Base-by-base conservation (phyloP, 2,329 filamentous ascomycete genomes). In the Fusarium haematococcum region DNA sequence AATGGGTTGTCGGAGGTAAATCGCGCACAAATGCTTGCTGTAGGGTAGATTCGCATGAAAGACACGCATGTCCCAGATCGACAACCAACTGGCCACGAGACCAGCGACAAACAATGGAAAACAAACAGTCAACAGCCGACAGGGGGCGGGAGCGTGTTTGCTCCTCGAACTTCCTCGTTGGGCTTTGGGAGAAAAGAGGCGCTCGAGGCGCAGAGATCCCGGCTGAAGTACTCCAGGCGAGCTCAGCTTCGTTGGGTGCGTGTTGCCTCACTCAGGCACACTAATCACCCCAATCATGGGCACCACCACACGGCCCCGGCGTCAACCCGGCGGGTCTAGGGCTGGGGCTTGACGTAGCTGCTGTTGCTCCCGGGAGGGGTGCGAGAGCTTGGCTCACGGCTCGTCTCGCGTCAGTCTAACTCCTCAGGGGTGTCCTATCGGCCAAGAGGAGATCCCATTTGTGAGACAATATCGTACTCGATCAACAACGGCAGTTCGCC, bases 401-500 rank as follows among this genome's bases (percentile, higher is more conserved):
- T 66, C 62, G 41, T 35, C 65, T 67, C 58, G 58, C 18, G 43
- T 30, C 41, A 52, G 32, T 52, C 43, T 25, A 63, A 41, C n/a
- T 58, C 50, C 8, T 56, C 37, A 58, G 33, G 37, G 63, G 59
- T 16, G 59, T 32, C 57, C 25, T 33, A 18, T 45, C 45, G 45
- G 57, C 41, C 62, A 69, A 62, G 54, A 43, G 62, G 33, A 68
- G 30, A 60, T 60, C 43, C 37, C 9, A n/a, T 13, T 61, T 62
- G 33, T 65, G 65, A 68, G 68, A 70, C 70, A 68, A 57, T 50
- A 14, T 25, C 25, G 43, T 35, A 33, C 56, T 58, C 39, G 43
- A 58, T 68, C 39, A 63, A 54, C 52, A 56, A 43, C 30, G 58
- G 54, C 61, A 63, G 64, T 68, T 68, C 64, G 67, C 65, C 52